These are phyloP conservation scores for Geotrichum klebahnii DNA, from an alignment of 1,139 yeast species.

Conservation along the genomic window DNA sequence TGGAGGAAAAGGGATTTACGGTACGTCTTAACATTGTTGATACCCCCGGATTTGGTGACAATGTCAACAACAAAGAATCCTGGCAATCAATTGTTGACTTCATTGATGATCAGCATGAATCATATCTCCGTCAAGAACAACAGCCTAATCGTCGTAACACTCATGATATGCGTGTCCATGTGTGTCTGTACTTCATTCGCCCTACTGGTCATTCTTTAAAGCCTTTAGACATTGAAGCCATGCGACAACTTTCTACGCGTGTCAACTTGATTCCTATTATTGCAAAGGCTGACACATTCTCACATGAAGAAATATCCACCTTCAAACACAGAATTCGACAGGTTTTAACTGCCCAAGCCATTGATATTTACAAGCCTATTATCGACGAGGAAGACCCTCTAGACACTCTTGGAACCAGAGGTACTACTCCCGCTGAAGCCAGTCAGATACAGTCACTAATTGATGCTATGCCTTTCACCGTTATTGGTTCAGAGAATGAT, in stretches of 20 bases:
- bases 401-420: conserved; percentile 21
- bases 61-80: conserved; percentile 84
- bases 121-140: conserved; percentile 91
- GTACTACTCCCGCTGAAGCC: conserved; percentile 33
- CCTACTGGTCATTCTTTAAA: conserved; percentile 94
- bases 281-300: conserved; percentile 90
- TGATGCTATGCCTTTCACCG: conserved; percentile 90
- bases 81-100: conserved; percentile 94
- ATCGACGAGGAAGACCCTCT: conserved; percentile 30
- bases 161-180: conserved; percentile 84
- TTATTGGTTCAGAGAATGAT: conserved; percentile 87
- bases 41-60: conserved; percentile 97
- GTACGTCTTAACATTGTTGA: conserved; percentile 84
- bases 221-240: conserved; percentile 90
- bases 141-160: conserved; percentile 69
- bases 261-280: conserved; percentile 93
- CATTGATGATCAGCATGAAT: conserved; percentile 94
- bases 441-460: conserved; percentile 79
- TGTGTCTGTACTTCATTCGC: conserved; percentile 88
- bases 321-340: conserved; percentile 85
- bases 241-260: conserved; percentile 81
- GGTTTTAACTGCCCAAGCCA: conserved; percentile 87
- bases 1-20: conserved; percentile 88
- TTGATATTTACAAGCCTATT: conserved; percentile 86
- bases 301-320: conserved; percentile 71